These are phyloP conservation scores for Sphagnum fallax DNA, from an alignment of 228 moss, liverwort and hornwort species.

Conservation along the genomic window DNA sequence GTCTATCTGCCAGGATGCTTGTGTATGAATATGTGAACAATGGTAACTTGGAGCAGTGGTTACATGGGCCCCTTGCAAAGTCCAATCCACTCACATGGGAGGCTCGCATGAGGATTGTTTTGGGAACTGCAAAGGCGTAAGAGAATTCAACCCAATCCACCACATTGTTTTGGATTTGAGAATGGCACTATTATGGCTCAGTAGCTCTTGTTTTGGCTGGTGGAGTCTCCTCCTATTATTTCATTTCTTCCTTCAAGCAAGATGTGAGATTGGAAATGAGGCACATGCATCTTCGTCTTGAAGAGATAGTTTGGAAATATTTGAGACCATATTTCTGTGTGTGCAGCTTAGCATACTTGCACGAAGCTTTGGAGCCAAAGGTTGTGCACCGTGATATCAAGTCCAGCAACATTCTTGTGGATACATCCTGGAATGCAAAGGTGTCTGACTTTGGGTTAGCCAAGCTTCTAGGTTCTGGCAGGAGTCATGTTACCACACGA, in stretches of 20 bases:
- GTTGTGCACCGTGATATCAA: conserved; percentile 41
- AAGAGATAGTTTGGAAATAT: too few relatives aligned
- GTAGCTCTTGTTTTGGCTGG: too few relatives aligned
- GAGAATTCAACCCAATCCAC: background rate
- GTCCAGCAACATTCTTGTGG: conserved; percentile 37
- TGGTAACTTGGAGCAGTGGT: conserved; percentile 56
- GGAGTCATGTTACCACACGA: conserved; percentile 48
- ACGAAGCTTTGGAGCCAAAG: conserved; percentile 45
- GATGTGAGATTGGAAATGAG: too few relatives aligned
- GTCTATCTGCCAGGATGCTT: conserved; percentile 26
- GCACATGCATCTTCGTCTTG: too few relatives aligned
- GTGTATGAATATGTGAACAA: conserved; percentile 58
- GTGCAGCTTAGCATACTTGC: conserved; percentile 41
- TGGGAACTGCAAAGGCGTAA: conserved; percentile 59
- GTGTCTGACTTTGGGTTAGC: conserved; percentile 44
- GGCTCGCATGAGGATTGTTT: conserved; percentile 46
- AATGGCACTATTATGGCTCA: too few relatives aligned
- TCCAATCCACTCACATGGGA: conserved; percentile 41
- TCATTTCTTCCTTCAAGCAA: too few relatives aligned
- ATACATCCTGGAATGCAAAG: conserved; percentile 38
- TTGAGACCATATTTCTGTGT: background rate
- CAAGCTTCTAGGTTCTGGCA: conserved; percentile 35
- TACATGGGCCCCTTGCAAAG: conserved; percentile 39
- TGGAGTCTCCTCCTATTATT: too few relatives aligned
- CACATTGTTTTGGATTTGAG: too few relatives aligned